phyloP scores from a whole-genome alignment of 2,329 filamentous ascomycete species.

The Metarhizium anisopliae region DNA sequence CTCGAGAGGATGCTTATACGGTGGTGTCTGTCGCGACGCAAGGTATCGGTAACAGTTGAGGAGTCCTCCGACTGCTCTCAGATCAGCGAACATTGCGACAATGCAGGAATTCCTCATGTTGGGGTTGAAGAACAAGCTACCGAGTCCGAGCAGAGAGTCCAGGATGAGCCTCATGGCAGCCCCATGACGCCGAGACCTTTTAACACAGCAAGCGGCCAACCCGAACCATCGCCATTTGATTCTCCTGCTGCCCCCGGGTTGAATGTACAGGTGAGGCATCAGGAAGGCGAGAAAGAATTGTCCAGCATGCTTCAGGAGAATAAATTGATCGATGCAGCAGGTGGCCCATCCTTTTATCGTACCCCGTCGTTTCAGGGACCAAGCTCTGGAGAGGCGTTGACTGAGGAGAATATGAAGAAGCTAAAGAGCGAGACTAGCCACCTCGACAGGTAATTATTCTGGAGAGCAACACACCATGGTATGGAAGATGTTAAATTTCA shows the following conservation, averaged over 20 bases:
- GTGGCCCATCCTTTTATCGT: constrained; percentile 24
- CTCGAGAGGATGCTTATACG: constrained; percentile 64
- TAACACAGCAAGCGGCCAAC: constrained; percentile 23
- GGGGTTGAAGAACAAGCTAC: constrained; percentile 19
- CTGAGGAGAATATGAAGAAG: constrained; percentile 44
- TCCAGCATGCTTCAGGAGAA: constrained; percentile 35
- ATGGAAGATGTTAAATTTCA: neutral
- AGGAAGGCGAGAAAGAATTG: constrained; percentile 31
- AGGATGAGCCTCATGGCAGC: constrained; percentile 21
- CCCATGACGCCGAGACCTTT: constrained; percentile 32
- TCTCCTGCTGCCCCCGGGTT: constrained; percentile 21
- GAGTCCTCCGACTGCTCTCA: constrained; percentile 37
- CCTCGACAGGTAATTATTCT: neutral
- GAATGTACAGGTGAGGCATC: constrained; percentile 22
- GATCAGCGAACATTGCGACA: constrained; percentile 31
- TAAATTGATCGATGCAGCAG: constrained; percentile 38
- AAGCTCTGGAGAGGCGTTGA: constrained; percentile 34
- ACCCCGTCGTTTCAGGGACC: constrained; percentile 24
- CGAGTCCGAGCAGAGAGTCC: constrained; percentile 6
- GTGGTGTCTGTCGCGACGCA: constrained; percentile 42
- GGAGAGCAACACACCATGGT: neutral
- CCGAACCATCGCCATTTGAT: constrained; percentile 35
- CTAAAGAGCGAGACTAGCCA: constrained; percentile 27
- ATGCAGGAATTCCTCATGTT: constrained; percentile 30
- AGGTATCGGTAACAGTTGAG: constrained; percentile 13